These are phyloP conservation scores for Aspergillus ustus DNA, from an alignment of 2,329 filamentous ascomycete species.

Conservation along the genomic window DNA sequence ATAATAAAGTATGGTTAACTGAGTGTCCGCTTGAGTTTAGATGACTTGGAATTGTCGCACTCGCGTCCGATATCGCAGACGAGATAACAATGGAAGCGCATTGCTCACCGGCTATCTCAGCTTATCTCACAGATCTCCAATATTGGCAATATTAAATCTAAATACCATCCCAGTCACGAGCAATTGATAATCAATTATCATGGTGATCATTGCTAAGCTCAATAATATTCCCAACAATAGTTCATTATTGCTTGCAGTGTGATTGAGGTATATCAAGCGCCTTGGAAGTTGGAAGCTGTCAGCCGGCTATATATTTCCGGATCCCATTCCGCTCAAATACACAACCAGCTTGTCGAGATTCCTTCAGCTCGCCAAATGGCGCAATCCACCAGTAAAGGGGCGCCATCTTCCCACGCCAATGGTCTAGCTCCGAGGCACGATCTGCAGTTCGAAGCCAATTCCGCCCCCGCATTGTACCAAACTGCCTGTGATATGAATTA, in stretches of 20 bases:
- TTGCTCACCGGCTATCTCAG: background rate
- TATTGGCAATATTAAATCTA: background rate
- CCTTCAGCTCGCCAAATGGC: background rate
- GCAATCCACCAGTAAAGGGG: background rate
- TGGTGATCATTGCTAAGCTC: background rate
- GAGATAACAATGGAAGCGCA: background rate
- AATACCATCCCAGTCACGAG: background rate
- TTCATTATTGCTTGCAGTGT: background rate
- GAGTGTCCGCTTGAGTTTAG: background rate
- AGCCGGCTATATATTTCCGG: background rate
- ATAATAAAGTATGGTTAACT: background rate
- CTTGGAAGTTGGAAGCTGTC: background rate
- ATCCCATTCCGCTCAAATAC: background rate
- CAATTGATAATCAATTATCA: background rate
- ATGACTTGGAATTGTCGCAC: too few relatives aligned
- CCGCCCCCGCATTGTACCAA: background rate
- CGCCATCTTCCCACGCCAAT: background rate
- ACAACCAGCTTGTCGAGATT: background rate
- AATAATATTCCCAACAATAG: background rate
- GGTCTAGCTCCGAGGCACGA: background rate
- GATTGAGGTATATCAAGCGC: background rate
- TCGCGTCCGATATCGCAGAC: background rate
- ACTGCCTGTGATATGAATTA: background rate
- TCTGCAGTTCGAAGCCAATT: background rate
- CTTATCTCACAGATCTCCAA: background rate